A percentile compares a stretch with the other conserved stretches of the same genome.
Conservation (phyloP, 1,284 basidiomycete species). For the Cutaneotrichosporon sp. region DNA sequence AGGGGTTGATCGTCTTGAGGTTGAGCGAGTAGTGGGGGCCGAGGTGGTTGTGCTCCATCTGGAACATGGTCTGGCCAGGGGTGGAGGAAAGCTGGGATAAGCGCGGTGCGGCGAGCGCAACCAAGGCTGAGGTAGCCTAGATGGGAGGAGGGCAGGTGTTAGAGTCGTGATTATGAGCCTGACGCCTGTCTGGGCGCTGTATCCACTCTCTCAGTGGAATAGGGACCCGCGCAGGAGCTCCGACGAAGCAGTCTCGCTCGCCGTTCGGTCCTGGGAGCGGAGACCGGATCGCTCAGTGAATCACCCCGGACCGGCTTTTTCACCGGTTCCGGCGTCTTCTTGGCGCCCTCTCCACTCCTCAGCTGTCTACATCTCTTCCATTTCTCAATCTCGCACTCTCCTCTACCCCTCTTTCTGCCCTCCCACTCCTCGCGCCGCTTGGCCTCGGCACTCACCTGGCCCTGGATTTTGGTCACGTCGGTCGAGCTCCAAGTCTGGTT, state of each 20-base stretch:
- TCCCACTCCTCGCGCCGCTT: neutral
- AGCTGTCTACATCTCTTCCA: neutral
- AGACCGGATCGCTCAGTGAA: neutral
- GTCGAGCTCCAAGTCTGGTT: slow-evolving; percentile 84
- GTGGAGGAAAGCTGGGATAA: slow-evolving; percentile 46
- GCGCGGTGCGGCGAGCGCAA: neutral
- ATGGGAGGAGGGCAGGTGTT: neutral
- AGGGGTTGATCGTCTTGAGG: slow-evolving; percentile 90
- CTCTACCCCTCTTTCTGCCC: neutral
- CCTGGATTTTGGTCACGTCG: slow-evolving; percentile 83
- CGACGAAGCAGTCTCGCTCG: neutral
- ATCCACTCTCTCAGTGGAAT: no score
- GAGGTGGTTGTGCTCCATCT: slow-evolving; percentile 91
- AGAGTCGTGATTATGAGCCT: no score
- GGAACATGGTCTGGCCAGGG: slow-evolving; percentile 80
- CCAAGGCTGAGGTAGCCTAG: neutral
- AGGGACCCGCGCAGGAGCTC: no score
- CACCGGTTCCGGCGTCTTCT: neutral
- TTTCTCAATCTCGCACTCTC: neutral
- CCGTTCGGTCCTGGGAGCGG: neutral
- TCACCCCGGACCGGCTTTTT: neutral
- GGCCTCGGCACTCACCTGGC: slow-evolving; percentile 64
- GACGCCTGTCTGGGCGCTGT: no score
- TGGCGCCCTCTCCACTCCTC: neutral
- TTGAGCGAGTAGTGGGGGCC: slow-evolving; percentile 87